phyloP scores from a whole-genome alignment of 768 basidiomycete genomes.

The Serendipita vermifera region DNA sequence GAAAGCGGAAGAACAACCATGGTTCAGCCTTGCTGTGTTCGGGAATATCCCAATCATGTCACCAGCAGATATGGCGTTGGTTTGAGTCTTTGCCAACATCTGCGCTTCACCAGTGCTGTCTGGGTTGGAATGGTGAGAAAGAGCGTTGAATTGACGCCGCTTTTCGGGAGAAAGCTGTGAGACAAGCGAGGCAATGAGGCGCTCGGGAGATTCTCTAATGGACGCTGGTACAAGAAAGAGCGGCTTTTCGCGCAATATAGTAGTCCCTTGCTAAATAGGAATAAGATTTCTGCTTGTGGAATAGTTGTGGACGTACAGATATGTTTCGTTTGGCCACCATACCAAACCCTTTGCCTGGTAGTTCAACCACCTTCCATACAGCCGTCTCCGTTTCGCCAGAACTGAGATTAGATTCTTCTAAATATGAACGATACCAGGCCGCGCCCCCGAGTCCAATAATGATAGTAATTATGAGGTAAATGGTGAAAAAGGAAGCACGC shows the following conservation, averaged over 20 bases:
- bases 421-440: too few relatives aligned
- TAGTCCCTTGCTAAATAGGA: background rate
- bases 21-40: constrained; percentile 52
- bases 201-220: background rate
- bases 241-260: background rate
- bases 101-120: background rate
- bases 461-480: too few relatives aligned
- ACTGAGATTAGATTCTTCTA: too few relatives aligned
- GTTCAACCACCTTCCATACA: background rate
- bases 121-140: background rate
- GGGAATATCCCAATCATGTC: constrained; percentile 48
- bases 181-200: background rate
- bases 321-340: background rate
- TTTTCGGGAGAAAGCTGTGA: background rate
- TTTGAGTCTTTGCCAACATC: constrained; percentile 43
- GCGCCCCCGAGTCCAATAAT: too few relatives aligned
- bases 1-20: constrained; percentile 55
- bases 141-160: background rate
- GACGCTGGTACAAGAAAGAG: background rate
- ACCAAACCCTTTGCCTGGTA: background rate
- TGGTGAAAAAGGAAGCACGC: too few relatives aligned
- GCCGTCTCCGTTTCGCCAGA: too few relatives aligned
- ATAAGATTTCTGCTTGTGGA: too few relatives aligned
- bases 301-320: background rate
- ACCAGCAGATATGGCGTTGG: constrained; percentile 49